phyloP scores from a whole-genome alignment of 106 monocot species.

The Acorus gramineus region DNA sequence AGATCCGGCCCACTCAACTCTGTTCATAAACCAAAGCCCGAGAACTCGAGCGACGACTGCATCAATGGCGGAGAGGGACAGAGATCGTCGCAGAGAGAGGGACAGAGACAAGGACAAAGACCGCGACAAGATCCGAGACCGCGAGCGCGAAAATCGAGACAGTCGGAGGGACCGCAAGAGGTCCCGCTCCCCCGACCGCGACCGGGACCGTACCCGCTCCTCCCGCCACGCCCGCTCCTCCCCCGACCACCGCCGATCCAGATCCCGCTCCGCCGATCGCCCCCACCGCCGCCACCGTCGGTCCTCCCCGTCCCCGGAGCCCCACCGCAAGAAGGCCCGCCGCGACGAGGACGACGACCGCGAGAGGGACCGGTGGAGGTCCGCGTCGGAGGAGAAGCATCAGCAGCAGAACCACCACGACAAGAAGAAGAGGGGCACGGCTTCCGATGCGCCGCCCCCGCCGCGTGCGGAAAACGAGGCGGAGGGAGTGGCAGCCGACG shows the following conservation, averaged over 20 bases:
- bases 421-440: constrained; percentile 19
- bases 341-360: constrained; percentile 34
- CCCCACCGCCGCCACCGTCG: constrained; percentile 13
- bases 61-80: constrained; percentile 20
- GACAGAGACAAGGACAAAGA: constrained; percentile 20
- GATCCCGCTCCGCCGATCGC: constrained; percentile 34
- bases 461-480: neutral
- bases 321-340: constrained; percentile 60
- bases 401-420: too few species aligned
- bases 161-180: constrained; percentile 34
- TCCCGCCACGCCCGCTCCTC: neutral
- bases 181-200: constrained; percentile 31
- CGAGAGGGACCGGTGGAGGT: constrained; percentile 13
- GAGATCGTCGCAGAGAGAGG: constrained; percentile 16
- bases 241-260: constrained; percentile 13
- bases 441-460: neutral
- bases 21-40: too few species aligned
- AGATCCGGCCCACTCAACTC: too few species aligned
- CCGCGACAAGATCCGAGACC: constrained; percentile 11
- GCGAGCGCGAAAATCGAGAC: constrained; percentile 28
- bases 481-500: constrained; percentile 17
- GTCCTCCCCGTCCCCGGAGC: constrained; percentile 15
- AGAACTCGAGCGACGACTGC: too few species aligned
- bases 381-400: constrained; percentile 1
- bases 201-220: neutral